Evolutionary conservation across 306 rosid genomes (phyloP), one percentile per base, ranked within the genome.

Genomic region (Rosa multiflora): DNA sequence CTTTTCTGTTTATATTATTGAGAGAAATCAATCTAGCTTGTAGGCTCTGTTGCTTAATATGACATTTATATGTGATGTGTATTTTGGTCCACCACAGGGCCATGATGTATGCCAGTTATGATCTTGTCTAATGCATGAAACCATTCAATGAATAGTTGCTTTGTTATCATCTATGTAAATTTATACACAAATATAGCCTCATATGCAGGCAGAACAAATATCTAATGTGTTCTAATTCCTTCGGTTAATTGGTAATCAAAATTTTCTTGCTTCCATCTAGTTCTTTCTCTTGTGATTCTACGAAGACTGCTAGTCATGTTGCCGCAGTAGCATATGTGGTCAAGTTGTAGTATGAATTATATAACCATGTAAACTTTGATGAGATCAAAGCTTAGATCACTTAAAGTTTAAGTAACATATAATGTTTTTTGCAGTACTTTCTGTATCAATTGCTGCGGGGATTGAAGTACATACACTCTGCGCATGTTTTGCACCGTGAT

Each of bases 401-500:
- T 74, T 37, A 9, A 59, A 39, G 64, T 40, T 75, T 67, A 59
- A 81, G 75, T 49, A 58, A 43, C 58, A 20, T 73, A 55, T 68
- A 10, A 76, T 85, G 72, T 61, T 29, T 39, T 76, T 73, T 64
- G 87, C 90, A 90, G 94, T 90, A 86, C 61, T 90, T 88, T 68
- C 78, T 90, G 21, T 90, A 90, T 79, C 94, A 90, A 70, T 77
- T 90, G 21, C 76, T 90, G 64, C 86, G 94, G 74, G 94, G 92
- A 75, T 81, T 90, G 90, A 90, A 90, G 78, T 90, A 90, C 72
- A 67, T 88, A 72, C 94, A 90, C 88, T 90, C 94, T 63, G 94
- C 94, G 42, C 88, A 86, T 78, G 92, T 88, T 70, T 80, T 88
- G 90, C 94, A 90, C 81, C 94, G 94, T 8, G 94, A 90, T 80